A percentile compares a stretch with the other conserved stretches of the same genome.
These are phyloP conservation scores for Vararia minispora DNA, from an alignment of 768 basidiomycete genomes.

Conservation along the genomic window DNA sequence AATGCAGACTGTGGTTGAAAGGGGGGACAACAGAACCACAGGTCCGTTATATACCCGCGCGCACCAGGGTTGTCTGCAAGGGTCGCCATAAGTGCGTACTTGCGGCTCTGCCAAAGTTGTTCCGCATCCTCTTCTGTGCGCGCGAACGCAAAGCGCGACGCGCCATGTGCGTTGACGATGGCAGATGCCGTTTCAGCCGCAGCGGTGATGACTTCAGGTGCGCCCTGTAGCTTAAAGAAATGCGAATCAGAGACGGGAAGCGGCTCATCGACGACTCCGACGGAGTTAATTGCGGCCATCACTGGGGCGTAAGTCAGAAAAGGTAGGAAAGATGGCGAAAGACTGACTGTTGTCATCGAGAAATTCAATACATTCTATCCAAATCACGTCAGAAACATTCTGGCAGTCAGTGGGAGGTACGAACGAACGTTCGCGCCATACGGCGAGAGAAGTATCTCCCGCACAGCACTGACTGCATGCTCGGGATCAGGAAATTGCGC, in stretches of 20 bases:
- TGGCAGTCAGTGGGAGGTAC: not conserved
- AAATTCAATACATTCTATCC: conserved; percentile 76
- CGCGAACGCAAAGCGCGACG: conserved; percentile 62
- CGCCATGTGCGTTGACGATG: conserved; percentile 52
- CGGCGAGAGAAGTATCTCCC: conserved; percentile 63
- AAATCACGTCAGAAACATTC: conserved; percentile 3
- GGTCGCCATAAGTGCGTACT: conserved; percentile 69
- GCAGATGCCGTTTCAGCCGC: conserved; percentile 48
- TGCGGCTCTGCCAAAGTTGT: conserved; percentile 75
- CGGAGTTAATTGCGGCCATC: conserved; percentile 68
- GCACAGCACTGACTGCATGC: conserved; percentile 68
- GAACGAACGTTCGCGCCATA: conserved; percentile 66
- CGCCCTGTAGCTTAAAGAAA: conserved; percentile 89
- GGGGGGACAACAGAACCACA: conserved; percentile 36
- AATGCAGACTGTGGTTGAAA: not conserved
- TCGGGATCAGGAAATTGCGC: conserved; percentile 77
- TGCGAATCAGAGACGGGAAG: conserved; percentile 70
- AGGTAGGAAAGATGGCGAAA: not conserved
- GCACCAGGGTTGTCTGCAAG: conserved; percentile 51
- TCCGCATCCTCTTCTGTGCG: conserved; percentile 64
- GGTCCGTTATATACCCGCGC: conserved; percentile 83
- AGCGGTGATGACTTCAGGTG: conserved; percentile 42
- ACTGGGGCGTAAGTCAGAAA: conserved; percentile 25
- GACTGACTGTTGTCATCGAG: conserved; percentile 62
- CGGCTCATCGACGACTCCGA: conserved; percentile 44